These are phyloP conservation scores for Microbotryomycetes sp. DNA, from an alignment of 1,284 basidiomycete species.

Conservation along the genomic window DNA sequence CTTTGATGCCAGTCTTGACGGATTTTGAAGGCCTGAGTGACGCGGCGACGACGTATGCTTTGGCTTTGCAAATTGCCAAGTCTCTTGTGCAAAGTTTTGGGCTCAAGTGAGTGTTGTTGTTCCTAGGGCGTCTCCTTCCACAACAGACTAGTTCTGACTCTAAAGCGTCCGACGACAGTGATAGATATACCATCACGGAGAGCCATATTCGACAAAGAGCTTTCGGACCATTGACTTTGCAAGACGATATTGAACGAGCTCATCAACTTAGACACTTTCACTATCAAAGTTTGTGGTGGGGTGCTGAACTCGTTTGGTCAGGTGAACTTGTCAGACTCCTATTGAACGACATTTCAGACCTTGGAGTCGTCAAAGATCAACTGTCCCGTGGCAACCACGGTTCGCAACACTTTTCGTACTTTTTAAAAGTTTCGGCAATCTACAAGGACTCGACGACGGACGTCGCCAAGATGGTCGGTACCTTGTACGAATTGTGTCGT, in stretches of 20 bases:
- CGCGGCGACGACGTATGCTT: conserved; percentile 21
- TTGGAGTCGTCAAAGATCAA: background rate
- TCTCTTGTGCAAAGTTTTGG: conserved; percentile 15
- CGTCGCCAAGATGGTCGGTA: conserved; percentile 7
- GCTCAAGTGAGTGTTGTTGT: conserved; percentile 5
- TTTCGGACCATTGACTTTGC: background rate
- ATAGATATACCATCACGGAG: conserved; percentile 12
- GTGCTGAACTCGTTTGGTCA: conserved; percentile 29
- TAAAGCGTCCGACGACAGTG: no score
- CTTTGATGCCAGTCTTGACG: conserved; percentile 7
- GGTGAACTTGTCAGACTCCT: conserved; percentile 32
- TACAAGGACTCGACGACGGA: conserved; percentile 6
- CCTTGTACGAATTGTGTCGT: conserved; percentile 14
- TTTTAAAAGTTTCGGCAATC: conserved; percentile 11
- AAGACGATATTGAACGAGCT: background rate
- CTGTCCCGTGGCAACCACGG: background rate
- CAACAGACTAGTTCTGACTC: no score
- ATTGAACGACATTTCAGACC: background rate
- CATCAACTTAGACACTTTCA: conserved; percentile 14
- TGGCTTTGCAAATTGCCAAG: conserved; percentile 30
- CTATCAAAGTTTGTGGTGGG: conserved; percentile 30
- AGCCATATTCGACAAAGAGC: background rate
- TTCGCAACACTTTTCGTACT: background rate
- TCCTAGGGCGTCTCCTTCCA: background rate
- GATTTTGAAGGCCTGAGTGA: conserved; percentile 3